phyloP scores from a whole-genome alignment of 2,329 filamentous ascomycete genomes.

The Epichloe elymi region DNA sequence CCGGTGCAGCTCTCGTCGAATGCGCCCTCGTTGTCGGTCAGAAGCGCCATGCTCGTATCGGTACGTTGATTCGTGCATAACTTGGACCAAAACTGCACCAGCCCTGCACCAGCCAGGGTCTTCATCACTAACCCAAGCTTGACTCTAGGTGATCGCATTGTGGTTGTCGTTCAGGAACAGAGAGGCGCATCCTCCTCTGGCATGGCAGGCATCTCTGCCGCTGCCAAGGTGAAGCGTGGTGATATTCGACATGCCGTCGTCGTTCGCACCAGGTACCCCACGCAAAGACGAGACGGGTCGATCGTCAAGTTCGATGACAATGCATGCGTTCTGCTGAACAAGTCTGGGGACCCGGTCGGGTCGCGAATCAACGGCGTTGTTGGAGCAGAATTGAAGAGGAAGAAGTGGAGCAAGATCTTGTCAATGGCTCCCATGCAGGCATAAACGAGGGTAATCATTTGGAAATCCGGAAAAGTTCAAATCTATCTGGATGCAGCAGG shows the following conservation, averaged over 20 bases:
- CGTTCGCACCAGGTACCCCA: slow-evolving; percentile 80
- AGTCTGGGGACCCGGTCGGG: slow-evolving; percentile 89
- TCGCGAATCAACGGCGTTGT: slow-evolving; percentile 87
- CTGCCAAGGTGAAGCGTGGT: slow-evolving; percentile 88
- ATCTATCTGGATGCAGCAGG: not conserved
- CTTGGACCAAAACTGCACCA: not conserved
- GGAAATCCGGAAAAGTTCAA: not conserved
- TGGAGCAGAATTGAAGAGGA: slow-evolving; percentile 74
- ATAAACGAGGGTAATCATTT: slow-evolving; percentile 16
- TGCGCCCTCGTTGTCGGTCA: slow-evolving; percentile 87
- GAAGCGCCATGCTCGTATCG: slow-evolving; percentile 78
- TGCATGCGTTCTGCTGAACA: slow-evolving; percentile 93
- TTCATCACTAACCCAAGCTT: not conserved
- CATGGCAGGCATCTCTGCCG: slow-evolving; percentile 57
- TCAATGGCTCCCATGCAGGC: slow-evolving; percentile 71
- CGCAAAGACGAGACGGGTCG: slow-evolving; percentile 76
- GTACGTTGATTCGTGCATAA: slow-evolving; percentile 34
- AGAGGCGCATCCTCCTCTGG: slow-evolving; percentile 62
- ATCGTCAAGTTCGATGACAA: slow-evolving; percentile 95
- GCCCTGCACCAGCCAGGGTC: slow-evolving; percentile 2
- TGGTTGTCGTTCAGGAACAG: slow-evolving; percentile 96
- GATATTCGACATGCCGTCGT: slow-evolving; percentile 95
- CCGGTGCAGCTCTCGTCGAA: slow-evolving; percentile 91
- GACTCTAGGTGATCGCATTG: slow-evolving; percentile 74
- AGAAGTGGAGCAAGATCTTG: slow-evolving; percentile 97